Evolutionary conservation across 306 rosid species (phyloP).

Genomic region (Biancaea sappan): DNA sequence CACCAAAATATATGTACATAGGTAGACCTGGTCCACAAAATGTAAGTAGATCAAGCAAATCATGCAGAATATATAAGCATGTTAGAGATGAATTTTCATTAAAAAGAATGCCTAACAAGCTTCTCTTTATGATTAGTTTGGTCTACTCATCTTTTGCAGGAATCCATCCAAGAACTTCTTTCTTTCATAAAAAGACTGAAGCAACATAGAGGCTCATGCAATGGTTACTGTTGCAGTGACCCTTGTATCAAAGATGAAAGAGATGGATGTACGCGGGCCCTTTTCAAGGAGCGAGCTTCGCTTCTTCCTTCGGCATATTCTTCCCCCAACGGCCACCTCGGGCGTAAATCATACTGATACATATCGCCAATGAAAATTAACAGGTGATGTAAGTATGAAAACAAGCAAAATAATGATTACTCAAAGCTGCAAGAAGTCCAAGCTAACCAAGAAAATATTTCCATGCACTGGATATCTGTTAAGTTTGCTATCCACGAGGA

Average conservation of each 20-base stretch:
- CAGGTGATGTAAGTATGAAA: neutral
- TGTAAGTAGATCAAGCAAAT: too few relatives aligned
- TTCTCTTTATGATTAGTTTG: too few relatives aligned
- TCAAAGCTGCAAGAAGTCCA: neutral
- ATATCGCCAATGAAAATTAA: neutral
- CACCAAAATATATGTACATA: too few relatives aligned
- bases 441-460: slow-evolving; percentile 8
- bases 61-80: too few relatives aligned
- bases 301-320: slow-evolving; percentile 84
- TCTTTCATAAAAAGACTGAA: neutral
- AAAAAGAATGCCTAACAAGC: too few relatives aligned
- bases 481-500: neutral
- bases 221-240: slow-evolving; percentile 54
- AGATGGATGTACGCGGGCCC: slow-evolving; percentile 89
- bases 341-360: slow-evolving; percentile 80
- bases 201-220: slow-evolving; percentile 32
- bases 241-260: slow-evolving; percentile 84
- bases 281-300: slow-evolving; percentile 76
- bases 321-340: slow-evolving; percentile 96
- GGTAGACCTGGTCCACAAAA: too few relatives aligned
- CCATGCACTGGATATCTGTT: neutral
- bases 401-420: slow-evolving; percentile 4
- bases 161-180: neutral
- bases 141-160: neutral
- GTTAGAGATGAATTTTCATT: too few relatives aligned